Evolutionary conservation across 495 filamentous ascomycete species (phyloP).

Genomic region (Echria macrotheca): DNA sequence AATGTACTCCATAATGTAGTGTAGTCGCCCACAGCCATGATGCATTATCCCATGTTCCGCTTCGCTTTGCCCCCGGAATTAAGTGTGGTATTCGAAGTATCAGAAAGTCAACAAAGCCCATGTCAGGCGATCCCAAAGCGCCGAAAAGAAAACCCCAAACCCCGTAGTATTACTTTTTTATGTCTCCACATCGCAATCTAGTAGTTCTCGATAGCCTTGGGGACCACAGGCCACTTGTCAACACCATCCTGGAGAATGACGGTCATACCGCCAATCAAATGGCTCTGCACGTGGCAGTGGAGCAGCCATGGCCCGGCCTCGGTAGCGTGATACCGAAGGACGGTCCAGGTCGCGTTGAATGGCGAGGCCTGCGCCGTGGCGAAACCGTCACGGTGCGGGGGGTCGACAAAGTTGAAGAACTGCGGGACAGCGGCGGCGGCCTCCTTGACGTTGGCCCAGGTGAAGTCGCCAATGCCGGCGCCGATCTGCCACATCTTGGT

Average conservation of each 20-base stretch:
- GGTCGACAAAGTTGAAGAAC: constrained; percentile 52
- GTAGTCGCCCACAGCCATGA: too few species aligned
- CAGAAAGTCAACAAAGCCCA: too few species aligned
- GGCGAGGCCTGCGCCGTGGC: constrained; percentile 31
- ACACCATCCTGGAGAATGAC: constrained; percentile 53
- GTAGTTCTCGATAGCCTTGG: constrained; percentile 23
- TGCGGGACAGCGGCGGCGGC: constrained; percentile 41
- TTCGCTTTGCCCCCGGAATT: too few species aligned
- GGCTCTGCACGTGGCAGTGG: constrained; percentile 58
- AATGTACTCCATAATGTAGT: too few species aligned
- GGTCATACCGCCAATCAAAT: constrained; percentile 53
- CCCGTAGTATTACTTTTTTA: neutral
- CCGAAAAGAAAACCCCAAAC: neutral
- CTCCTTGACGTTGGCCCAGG: constrained; percentile 46
- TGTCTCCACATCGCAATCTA: neutral
- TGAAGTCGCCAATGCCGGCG: constrained; percentile 42
- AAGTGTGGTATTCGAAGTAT: too few species aligned
- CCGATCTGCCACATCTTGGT: constrained; percentile 57
- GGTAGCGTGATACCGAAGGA: constrained; percentile 50
- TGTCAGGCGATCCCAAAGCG: too few species aligned
- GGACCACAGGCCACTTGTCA: constrained; percentile 48
- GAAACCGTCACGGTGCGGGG: constrained; percentile 47
- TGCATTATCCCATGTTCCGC: too few species aligned
- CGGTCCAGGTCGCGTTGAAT: constrained; percentile 43
- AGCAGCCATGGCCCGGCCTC: constrained; percentile 56